Conservation (phyloP, 1,139 yeast species). For the Entelexis paramagnoliae region DNA sequence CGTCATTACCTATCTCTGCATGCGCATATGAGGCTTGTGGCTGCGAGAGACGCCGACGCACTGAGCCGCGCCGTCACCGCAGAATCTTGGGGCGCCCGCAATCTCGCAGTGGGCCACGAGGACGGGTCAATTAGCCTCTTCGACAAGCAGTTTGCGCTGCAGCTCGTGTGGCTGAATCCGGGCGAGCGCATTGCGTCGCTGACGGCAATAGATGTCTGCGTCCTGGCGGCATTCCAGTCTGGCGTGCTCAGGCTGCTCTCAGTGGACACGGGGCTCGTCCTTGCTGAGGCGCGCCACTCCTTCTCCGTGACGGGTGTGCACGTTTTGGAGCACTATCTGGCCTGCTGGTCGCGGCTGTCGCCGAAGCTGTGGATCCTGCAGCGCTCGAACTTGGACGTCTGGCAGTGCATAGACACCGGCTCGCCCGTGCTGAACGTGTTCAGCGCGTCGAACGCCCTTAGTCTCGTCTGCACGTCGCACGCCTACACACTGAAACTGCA, state of each 20-base stretch:
- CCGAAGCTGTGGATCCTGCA: slow-evolving; percentile 10
- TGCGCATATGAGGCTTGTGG: neutral
- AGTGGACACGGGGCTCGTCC: slow-evolving; percentile 11
- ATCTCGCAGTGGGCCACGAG: slow-evolving; percentile 13
- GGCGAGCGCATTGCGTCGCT: slow-evolving; percentile 13
- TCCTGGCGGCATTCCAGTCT: slow-evolving; percentile 11
- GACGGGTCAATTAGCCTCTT: slow-evolving; percentile 17
- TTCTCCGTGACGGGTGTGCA: slow-evolving; percentile 5
- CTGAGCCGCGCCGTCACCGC: slow-evolving; percentile 8
- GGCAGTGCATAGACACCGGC: neutral
- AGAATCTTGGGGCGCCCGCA: slow-evolving; percentile 1
- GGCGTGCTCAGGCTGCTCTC: neutral
- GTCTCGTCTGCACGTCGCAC: slow-evolving; percentile 8
- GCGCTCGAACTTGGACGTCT: slow-evolving; percentile 13
- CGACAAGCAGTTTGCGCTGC: neutral
- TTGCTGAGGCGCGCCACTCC: neutral
- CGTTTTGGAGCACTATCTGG: slow-evolving; percentile 15
- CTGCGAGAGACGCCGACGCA: neutral
- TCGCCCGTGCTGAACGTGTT: slow-evolving; percentile 11
- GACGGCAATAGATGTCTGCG: slow-evolving; percentile 5
- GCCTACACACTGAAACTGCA: slow-evolving; percentile 3
- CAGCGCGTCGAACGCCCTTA: neutral
- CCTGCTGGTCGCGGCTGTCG: slow-evolving; percentile 10
- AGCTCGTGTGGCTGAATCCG: slow-evolving; percentile 17
- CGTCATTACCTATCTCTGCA: neutral